phyloP scores from a whole-genome alignment of 768 basidiomycete species.

The Phlebiopsis flavidoalba region DNA sequence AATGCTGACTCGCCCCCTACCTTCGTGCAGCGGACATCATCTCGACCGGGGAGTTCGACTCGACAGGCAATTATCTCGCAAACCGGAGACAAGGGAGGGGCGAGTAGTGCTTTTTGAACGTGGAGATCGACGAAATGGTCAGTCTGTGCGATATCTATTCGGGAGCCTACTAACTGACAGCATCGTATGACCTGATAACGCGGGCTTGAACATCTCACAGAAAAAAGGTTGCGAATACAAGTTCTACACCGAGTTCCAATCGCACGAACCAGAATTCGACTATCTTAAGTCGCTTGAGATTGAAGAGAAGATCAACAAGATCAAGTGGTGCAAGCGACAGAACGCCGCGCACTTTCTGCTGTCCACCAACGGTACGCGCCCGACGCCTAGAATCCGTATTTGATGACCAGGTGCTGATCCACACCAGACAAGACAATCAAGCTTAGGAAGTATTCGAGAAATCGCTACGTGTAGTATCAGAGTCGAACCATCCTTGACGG shows the following conservation, averaged over 20 bases:
- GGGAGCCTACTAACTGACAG: neutral
- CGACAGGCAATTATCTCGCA: conserved; percentile 98
- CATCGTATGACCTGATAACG: conserved; percentile 6
- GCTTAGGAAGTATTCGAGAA: conserved; percentile 99
- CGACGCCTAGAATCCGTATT: neutral
- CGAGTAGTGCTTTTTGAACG: conserved; percentile 98
- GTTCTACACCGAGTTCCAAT: conserved; percentile 99
- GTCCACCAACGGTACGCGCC: conserved; percentile 84
- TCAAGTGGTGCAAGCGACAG: conserved; percentile 99
- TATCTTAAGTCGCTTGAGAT: conserved; percentile 99
- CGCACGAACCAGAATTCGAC: conserved; percentile 99
- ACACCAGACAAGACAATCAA: conserved; percentile 97
- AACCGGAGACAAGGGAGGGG: conserved; percentile 99
- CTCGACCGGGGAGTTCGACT: conserved; percentile 99
- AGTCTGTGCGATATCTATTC: conserved; percentile 23
- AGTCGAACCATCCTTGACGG: conserved; percentile 92
- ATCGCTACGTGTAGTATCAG: conserved; percentile 89
- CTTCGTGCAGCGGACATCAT: conserved; percentile 90
- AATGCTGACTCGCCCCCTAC: neutral
- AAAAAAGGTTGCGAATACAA: conserved; percentile 99
- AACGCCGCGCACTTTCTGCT: conserved; percentile 96
- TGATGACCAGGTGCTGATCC: conserved; percentile 8
- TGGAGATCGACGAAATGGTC: conserved; percentile 95
- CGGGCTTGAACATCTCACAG: conserved; percentile 33
- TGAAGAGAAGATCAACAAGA: conserved; percentile 99